Evolutionary conservation across 805 yeast species (phyloP), one percentile per base, ranked within the genome.

Genomic region (Zygoascus bituminiphila): DNA sequence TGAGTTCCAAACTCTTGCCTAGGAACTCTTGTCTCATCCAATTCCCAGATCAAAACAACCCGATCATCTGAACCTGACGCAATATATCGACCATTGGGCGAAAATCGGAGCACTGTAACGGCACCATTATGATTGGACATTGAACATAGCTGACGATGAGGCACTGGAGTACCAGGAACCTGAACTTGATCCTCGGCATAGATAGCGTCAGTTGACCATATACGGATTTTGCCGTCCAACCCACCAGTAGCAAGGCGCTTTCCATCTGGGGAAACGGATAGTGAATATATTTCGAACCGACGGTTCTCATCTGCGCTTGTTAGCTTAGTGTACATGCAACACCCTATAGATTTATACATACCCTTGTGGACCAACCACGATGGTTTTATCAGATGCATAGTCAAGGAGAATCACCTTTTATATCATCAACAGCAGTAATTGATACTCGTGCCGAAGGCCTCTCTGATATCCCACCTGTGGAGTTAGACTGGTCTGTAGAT

Each of bases 91-190:
- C 97, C 96, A 58, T 84, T 85, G 0, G 98, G 97, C 1, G 95
- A 85, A 62, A 93, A 93, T 57, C 89, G 75, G 21, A 93, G 93
- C 48, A 88, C 82, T 0, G 98, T 93, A 4, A 93, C 97, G 1
- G 96, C 96, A 44, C 98, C 99, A 20, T 93, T 88, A 62, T 93
- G 98, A 47, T 96, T 76, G 35, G 93, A 82, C 95, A 93, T 87
- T 23, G 93, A 82, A 50, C 95, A 87, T 15, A 89, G 65, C 3
- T 95, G 95, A 24, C 58, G 46, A 6, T 26, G 46, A 4, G 31
- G 22, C 3, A n/a, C 36, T 4, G 31, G 17, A 20, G 39, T 31
- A 12, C 62, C 62, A 1, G 52, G 51, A 12, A 15, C 44, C 17
- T 17, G 15, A 12, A 12, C 44, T 10, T 26, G 22, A 19, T 33